phyloP scores from a whole-genome alignment of 352 stramenopile genomes.

The Phytophthora pluvialis region DNA sequence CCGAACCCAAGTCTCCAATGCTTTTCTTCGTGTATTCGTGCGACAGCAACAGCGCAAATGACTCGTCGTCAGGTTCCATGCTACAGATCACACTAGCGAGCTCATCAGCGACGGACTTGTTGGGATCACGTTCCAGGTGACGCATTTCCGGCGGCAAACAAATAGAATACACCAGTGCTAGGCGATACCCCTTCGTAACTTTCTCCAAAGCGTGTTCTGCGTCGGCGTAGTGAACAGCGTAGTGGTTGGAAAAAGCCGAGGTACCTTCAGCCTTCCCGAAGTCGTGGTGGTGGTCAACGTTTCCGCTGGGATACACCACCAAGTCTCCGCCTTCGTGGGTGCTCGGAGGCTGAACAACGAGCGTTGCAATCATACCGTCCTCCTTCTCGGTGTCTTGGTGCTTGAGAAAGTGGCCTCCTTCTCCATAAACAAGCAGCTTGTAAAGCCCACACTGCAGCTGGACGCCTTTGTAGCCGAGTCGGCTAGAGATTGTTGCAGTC shows the following conservation, averaged over 20 bases:
- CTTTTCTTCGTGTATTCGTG: background rate
- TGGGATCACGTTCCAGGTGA: background rate
- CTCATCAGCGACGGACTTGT: background rate
- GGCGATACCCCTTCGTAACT: background rate
- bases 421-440: constrained; percentile 40
- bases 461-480: constrained; percentile 16
- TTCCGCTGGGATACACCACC: background rate
- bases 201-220: too few relatives aligned
- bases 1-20: too few relatives aligned
- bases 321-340: background rate
- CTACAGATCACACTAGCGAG: background rate
- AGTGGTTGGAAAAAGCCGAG: too few relatives aligned
- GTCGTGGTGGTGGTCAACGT: background rate
- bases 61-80: background rate
- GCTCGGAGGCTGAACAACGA: background rate
- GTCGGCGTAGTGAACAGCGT: too few relatives aligned
- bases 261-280: too few relatives aligned
- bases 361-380: background rate
- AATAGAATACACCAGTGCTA: background rate
- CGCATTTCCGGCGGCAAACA: background rate
- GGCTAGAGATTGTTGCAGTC: constrained; percentile 7
- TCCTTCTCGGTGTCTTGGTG: background rate
- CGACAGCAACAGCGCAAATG: too few relatives aligned
- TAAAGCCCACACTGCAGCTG: constrained; percentile 30
- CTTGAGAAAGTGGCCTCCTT: background rate